Evolutionary conservation across 164 flowering plant genomes (phyloP).

Genomic region (Stephania cephalantha): DNA sequence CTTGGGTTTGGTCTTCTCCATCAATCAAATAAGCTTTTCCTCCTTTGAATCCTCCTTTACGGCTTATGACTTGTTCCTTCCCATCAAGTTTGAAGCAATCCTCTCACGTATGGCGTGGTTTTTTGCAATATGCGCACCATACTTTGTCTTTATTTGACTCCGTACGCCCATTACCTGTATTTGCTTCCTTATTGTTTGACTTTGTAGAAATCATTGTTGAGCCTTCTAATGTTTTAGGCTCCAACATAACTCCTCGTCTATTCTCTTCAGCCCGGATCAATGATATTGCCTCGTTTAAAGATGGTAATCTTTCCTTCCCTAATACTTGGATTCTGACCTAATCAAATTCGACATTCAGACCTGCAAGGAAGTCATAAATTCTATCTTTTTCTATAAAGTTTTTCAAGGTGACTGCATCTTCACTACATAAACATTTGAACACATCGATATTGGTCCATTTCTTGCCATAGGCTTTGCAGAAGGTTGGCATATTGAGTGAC

Average conservation of each 20-base stretch:
- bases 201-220: neutral
- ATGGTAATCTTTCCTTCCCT: neutral
- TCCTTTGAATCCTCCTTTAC: neutral
- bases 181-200: neutral
- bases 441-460: neutral
- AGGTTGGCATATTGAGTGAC: neutral
- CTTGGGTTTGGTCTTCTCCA: neutral
- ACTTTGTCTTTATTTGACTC: neutral
- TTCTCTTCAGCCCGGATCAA: neutral
- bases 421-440: slow-evolving; percentile 2
- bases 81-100: neutral
- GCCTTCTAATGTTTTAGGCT: neutral
- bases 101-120: neutral
- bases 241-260: neutral
- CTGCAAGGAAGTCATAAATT: neutral
- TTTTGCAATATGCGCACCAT: neutral
- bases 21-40: neutral
- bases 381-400: slow-evolving; percentile 7
- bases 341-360: neutral
- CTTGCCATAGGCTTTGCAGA: slow-evolving; percentile 9
- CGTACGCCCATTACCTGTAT: too few species aligned
- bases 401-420: neutral
- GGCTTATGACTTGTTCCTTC: neutral
- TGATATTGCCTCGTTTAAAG: neutral
- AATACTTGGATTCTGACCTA: neutral